Conservation (phyloP, 148 eudicot species). For the Nepenthes gracilis region DNA sequence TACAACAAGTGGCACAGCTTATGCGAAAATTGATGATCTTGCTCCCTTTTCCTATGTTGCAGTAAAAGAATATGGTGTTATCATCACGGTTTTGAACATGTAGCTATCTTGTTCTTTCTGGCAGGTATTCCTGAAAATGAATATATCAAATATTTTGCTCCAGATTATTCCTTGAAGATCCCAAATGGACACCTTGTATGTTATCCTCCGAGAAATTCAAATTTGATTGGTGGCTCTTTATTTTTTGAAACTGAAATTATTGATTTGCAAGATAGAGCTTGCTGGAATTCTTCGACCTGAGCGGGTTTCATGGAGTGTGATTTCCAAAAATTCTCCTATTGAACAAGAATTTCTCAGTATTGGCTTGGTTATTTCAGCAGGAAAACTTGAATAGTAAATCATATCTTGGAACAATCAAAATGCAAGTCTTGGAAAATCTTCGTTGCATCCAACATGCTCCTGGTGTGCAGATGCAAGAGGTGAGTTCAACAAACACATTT, state of each 20-base stretch:
- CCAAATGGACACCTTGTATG: constrained; percentile 69
- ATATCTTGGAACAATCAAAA: constrained; percentile 66
- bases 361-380: constrained; percentile 28
- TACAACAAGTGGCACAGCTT: not conserved
- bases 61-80: not conserved
- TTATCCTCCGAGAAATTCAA: constrained; percentile 2
- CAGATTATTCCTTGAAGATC: constrained; percentile 74
- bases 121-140: constrained; percentile 97
- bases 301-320: not conserved
- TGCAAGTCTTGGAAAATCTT: constrained; percentile 93
- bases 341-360: not conserved
- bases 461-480: constrained; percentile 98
- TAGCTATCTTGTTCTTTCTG: constrained; percentile 10
- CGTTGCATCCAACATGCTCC: constrained; percentile 97
- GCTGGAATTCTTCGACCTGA: not conserved
- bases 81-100: not conserved
- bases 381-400: constrained; percentile 90
- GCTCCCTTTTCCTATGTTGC: not conserved
- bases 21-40: not conserved
- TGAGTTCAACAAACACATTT: constrained; percentile 12
- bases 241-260: not conserved
- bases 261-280: not conserved
- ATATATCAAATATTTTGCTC: constrained; percentile 80
- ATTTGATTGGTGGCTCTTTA: constrained; percentile 1
- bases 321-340: not conserved